Base-by-base conservation (phyloP, 2,329 filamentous ascomycete species). In the Escovopsis sp. region DNA sequence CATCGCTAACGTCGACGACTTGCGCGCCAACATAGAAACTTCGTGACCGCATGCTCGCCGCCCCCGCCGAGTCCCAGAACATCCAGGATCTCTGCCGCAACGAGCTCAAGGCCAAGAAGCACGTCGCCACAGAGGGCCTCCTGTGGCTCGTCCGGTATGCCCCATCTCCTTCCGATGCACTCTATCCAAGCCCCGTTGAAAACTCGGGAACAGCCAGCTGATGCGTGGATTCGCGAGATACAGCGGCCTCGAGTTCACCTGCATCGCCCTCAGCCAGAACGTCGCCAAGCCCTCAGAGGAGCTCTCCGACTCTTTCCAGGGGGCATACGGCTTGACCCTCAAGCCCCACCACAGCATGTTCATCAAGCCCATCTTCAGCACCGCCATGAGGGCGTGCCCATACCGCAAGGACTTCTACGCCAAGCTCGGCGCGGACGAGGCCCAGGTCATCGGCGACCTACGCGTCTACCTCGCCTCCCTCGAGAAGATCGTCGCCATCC, bases 191-290 rank as follows among this genome's bases (percentile, higher is more conserved):
- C 20, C 20, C 3, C 2, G n/a, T 15, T 5, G 8, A n/a, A n/a
- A 3, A 5, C 33, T 3, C 11, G n/a, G n/a, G 7, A 30, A 15
- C 2, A n/a, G 6, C n/a, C 10, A 9, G 12, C n/a, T 36, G 7
- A 20, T 42, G 45, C 46, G 44, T 39, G 29, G 7, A 14, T 35
- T 13, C 15, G 31, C 36, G 10, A n/a, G 9, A 13, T 33, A 9
- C 16, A 94, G 88, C 47, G 91, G 83, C 46, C 83, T 96, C 56
- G 86, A 95, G 58, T 98, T 98, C 69, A 96, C 89, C 50, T 78
- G 79, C 57, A 79, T 85, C 61, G 84, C 84, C 45, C 79, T 98
- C 48, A 76, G 77, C 57, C 72, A 80, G 60, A 94, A 94, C 67
- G 55, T 87, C 49, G 63, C 71, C 55, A 78, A 81, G 56, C 57